Evolutionary conservation across 2,329 filamentous ascomycete species (phyloP).

Genomic region (Gnomoniopsis smithogilvyi): DNA sequence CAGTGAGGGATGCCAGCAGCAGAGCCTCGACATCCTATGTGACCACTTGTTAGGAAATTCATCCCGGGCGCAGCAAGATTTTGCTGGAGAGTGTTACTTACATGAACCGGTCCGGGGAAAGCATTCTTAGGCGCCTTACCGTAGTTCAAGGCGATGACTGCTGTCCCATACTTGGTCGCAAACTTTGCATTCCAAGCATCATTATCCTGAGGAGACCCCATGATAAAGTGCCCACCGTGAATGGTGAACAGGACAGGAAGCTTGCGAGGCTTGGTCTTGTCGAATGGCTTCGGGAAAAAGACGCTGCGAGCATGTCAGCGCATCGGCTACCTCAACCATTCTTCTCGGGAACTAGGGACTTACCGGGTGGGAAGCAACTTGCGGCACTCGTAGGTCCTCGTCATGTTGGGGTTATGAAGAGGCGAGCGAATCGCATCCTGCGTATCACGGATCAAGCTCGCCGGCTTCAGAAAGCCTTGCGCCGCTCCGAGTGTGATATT

Average conservation of each 20-base stretch:
- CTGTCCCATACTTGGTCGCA: constrained; percentile 1
- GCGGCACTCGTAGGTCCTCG: constrained; percentile 7
- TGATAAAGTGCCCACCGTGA: constrained; percentile 10
- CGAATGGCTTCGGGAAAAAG: constrained; percentile 10
- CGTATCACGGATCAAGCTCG: constrained; percentile 7
- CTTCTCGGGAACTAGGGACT: background rate
- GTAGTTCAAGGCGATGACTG: constrained; percentile 10
- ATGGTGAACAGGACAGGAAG: constrained; percentile 10
- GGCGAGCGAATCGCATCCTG: constrained; percentile 9
- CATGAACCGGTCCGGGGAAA: constrained; percentile 6
- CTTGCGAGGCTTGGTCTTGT: constrained; percentile 9
- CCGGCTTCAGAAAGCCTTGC: constrained; percentile 8
- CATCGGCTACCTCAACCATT: background rate
- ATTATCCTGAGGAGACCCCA: constrained; percentile 10
- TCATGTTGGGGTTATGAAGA: background rate
- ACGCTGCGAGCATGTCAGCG: background rate
- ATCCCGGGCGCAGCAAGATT: background rate
- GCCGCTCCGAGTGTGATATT: constrained; percentile 4
- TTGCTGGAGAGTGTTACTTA: background rate
- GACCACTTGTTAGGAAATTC: background rate
- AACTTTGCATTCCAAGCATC: constrained; percentile 12
- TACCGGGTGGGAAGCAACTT: constrained; percentile 3
- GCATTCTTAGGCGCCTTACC: constrained; percentile 10
- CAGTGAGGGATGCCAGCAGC: background rate
- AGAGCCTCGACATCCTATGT: constrained; percentile 4